phyloP scores from a whole-genome alignment of 306 rosid species.

The Sicyos edulis region DNA sequence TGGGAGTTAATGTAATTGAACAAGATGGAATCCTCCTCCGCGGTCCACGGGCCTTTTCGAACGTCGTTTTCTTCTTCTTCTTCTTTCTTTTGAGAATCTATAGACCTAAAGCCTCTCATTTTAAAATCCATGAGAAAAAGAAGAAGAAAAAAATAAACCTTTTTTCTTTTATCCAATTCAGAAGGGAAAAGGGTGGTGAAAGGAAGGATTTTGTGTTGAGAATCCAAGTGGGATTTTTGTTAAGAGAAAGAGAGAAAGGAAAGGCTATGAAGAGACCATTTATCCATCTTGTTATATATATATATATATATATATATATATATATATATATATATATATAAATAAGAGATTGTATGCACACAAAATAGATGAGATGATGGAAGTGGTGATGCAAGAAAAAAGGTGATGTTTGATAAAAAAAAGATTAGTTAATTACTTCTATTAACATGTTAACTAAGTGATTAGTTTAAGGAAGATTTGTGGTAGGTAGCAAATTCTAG shows the following conservation, averaged over 20 bases:
- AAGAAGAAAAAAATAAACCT: background rate
- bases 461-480: too few relatives aligned
- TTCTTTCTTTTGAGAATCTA: background rate
- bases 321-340: background rate
- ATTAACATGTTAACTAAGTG: constrained; percentile 2
- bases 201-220: background rate
- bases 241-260: background rate
- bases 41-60: constrained; percentile 44
- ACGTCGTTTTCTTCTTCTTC: constrained; percentile 18
- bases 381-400: background rate
- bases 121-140: background rate
- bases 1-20: constrained; percentile 27
- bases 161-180: background rate
- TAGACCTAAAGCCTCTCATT: constrained; percentile 11
- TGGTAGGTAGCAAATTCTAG: too few relatives aligned
- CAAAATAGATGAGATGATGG: background rate
- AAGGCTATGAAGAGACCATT: constrained; percentile 4
- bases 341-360: background rate
- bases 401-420: background rate
- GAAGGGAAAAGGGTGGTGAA: background rate
- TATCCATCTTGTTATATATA: background rate
- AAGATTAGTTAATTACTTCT: background rate
- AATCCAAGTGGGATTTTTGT: constrained; percentile 8
- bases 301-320: too few relatives aligned
- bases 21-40: constrained; percentile 35